These are phyloP conservation scores for Trichosporon coremiiforme DNA, from an alignment of 1,284 basidiomycete species.

Conservation along the genomic window DNA sequence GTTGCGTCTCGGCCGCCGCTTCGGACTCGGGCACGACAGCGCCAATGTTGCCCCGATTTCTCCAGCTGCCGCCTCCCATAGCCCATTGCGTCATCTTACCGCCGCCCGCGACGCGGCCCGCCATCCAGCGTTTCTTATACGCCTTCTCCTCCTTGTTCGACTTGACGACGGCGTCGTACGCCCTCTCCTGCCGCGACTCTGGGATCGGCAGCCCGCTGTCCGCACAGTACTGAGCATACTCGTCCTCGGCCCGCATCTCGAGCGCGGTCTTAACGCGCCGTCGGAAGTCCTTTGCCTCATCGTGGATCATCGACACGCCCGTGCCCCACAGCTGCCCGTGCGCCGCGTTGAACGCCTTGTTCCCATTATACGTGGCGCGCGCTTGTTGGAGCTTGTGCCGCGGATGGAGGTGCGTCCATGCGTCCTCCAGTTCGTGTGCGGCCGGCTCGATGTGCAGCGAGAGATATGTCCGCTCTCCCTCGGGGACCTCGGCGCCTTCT, in stretches of 20 bases:
- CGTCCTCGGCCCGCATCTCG: slow-evolving; percentile 25
- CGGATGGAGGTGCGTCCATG: slow-evolving; percentile 23
- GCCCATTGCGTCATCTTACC: background rate
- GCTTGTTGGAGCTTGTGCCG: background rate
- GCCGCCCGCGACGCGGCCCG: background rate
- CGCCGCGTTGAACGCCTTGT: slow-evolving; percentile 31
- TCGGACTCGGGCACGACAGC: background rate
- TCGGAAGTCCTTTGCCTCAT: slow-evolving; percentile 22
- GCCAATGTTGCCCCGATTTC: background rate
- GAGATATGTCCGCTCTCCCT: slow-evolving; percentile 19
- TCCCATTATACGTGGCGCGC: slow-evolving; percentile 4
- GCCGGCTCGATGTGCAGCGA: slow-evolving; percentile 32
- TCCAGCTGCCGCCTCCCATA: background rate
- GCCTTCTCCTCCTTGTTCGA: slow-evolving; percentile 22
- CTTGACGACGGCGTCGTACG: slow-evolving; percentile 11
- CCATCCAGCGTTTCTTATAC: slow-evolving; percentile 6
- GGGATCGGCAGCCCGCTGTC: slow-evolving; percentile 20
- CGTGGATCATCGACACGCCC: slow-evolving; percentile 24
- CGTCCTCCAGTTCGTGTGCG: slow-evolving; percentile 14
- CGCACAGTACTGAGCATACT: slow-evolving; percentile 20
- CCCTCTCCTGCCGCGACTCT: slow-evolving; percentile 25
- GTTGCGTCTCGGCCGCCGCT: background rate
- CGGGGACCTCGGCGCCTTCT: too few species aligned
- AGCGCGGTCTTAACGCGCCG: slow-evolving; percentile 17
- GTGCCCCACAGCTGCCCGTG: slow-evolving; percentile 43